Percentiles rank a stretch among this genome's conserved stretches.
Evolutionary conservation across 768 basidiomycete genomes (phyloP).

Genomic region (Podaxis carcinomalis): DNA sequence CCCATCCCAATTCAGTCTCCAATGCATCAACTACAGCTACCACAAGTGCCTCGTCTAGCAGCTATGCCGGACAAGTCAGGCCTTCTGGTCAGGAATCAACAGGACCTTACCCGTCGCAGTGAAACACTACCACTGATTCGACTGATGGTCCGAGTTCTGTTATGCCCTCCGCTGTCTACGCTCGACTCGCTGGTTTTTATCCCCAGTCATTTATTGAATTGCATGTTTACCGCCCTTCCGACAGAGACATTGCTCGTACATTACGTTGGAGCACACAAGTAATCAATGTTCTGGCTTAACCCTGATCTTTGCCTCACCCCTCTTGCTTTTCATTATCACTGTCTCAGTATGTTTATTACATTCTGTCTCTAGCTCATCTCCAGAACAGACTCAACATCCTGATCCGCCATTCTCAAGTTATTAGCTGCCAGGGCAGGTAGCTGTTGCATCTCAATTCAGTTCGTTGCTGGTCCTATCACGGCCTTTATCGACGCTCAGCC

Average conservation of each 20-base stretch:
- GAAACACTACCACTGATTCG: not conserved
- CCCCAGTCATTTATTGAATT: not conserved
- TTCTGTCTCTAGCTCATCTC: no score
- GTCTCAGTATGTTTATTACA: conserved; percentile 22
- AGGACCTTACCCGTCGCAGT: not conserved
- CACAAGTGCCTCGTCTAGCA: not conserved
- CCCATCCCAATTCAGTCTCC: not conserved
- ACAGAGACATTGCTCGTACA: conserved; percentile 1
- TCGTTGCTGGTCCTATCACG: no score
- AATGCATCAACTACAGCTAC: not conserved
- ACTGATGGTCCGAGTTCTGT: not conserved
- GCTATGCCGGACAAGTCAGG: not conserved
- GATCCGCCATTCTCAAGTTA: no score
- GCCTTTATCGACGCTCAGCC: no score
- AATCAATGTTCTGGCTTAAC: not conserved
- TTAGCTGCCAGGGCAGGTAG: no score
- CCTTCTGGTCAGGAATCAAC: conserved; percentile 5
- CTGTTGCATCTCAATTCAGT: no score
- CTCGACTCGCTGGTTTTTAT: not conserved
- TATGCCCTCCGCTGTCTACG: not conserved
- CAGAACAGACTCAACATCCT: no score
- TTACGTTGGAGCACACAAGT: conserved; percentile 4
- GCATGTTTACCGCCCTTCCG: not conserved
- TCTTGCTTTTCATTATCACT: not conserved
- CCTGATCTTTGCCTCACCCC: not conserved